Evolutionary conservation across 768 basidiomycete species (phyloP).

Genomic region (Termitomyces titanicus): DNA sequence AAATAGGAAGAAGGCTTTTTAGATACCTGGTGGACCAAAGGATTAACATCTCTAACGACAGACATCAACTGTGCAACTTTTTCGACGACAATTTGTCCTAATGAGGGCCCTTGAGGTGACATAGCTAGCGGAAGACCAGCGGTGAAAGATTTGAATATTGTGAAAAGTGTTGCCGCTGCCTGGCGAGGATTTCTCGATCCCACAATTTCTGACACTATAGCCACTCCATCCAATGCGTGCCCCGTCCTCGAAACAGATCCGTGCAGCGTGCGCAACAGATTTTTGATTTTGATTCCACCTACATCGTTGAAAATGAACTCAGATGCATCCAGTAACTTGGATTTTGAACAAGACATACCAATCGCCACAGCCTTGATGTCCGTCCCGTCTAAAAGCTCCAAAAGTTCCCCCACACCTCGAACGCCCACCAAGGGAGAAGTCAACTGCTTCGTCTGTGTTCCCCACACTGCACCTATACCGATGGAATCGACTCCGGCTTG

Average conservation of each 20-base stretch:
- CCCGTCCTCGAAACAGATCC: conserved; percentile 59
- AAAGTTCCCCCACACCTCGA: conserved; percentile 63
- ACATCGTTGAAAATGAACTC: not conserved
- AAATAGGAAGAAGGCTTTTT: not conserved
- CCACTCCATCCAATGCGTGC: conserved; percentile 72
- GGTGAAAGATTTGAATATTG: conserved; percentile 42
- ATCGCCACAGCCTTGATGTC: conserved; percentile 77
- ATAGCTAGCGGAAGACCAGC: conserved; percentile 6
- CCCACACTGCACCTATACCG: conserved; percentile 84
- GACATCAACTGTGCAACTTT: conserved; percentile 47
- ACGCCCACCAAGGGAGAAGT: conserved; percentile 65
- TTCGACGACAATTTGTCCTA: conserved; percentile 33
- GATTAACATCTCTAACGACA: conserved; percentile 48
- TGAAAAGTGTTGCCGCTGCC: conserved; percentile 44
- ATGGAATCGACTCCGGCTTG: conserved; percentile 76
- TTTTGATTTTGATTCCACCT: conserved; percentile 87
- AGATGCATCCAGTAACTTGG: not conserved
- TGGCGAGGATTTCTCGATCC: conserved; percentile 52
- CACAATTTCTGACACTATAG: conserved; percentile 86
- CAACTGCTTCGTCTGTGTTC: conserved; percentile 76
- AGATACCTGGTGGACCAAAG: conserved; percentile 78
- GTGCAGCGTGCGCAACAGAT: conserved; percentile 72
- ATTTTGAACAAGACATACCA: conserved; percentile 44
- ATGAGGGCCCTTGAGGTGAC: not conserved
- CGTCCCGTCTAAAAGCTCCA: conserved; percentile 62